phyloP scores from a whole-genome alignment of 352 stramenopile genomes.

The Elongisporangium undulatum region DNA sequence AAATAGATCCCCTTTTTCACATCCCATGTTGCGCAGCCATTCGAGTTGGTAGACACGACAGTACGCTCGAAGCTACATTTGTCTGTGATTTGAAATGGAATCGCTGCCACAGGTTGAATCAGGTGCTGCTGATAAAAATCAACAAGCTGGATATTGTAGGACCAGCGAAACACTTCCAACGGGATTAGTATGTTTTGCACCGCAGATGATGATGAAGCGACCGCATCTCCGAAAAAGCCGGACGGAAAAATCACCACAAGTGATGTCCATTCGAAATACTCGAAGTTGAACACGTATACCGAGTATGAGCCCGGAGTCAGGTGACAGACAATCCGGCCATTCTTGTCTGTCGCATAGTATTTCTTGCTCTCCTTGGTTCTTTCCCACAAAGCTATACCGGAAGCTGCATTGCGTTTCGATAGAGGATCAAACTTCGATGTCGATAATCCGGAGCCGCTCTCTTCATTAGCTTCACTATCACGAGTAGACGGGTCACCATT shows the following conservation, averaged over 20 bases:
- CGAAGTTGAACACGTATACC: constrained; percentile 63
- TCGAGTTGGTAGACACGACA: constrained; percentile 31
- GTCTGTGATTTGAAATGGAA: constrained; percentile 50
- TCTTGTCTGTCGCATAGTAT: constrained; percentile 32
- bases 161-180: constrained; percentile 55
- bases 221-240: constrained; percentile 25
- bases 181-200: constrained; percentile 54
- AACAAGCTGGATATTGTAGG: constrained; percentile 55
- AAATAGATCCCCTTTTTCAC: constrained; percentile 57
- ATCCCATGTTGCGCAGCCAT: constrained; percentile 45
- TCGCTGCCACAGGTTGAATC: constrained; percentile 27
- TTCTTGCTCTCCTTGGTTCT: constrained; percentile 1
- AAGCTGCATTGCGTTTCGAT: neutral
- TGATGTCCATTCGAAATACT: constrained; percentile 73
- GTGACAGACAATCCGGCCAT: constrained; percentile 30
- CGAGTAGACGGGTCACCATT: neutral
- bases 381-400: neutral
- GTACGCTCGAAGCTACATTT: constrained; percentile 48
- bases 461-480: neutral
- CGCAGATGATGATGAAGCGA: constrained; percentile 12
- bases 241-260: constrained; percentile 49
- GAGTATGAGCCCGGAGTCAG: constrained; percentile 59
- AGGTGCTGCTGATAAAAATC: constrained; percentile 62
- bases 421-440: neutral
- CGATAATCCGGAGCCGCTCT: neutral